Evolutionary conservation across 805 yeast species (phyloP).

Genomic region (Metschnikowia picachoensis): DNA sequence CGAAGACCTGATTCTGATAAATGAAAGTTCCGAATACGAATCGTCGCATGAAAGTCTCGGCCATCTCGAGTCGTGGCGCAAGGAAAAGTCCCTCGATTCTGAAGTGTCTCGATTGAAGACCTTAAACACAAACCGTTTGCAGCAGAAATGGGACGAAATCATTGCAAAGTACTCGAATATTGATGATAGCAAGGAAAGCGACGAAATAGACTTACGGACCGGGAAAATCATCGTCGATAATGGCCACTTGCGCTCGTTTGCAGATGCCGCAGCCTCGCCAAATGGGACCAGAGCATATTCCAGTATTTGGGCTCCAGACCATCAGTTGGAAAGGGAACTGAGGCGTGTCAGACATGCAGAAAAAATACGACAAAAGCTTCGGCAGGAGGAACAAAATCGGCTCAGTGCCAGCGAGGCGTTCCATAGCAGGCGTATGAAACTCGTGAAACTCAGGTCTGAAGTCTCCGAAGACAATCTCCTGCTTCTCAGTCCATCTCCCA

Average conservation of each 20-base stretch:
- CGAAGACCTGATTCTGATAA: slow-evolving; percentile 23
- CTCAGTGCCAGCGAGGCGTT: slow-evolving; percentile 13
- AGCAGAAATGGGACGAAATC: slow-evolving; percentile 47
- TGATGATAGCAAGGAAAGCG: slow-evolving; percentile 52
- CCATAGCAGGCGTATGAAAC: slow-evolving; percentile 9
- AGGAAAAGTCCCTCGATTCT: slow-evolving; percentile 10
- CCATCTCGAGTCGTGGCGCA: slow-evolving; percentile 15
- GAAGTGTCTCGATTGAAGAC: slow-evolving; percentile 26
- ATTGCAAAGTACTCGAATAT: slow-evolving; percentile 48
- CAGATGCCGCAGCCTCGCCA: slow-evolving; percentile 2
- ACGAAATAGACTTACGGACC: slow-evolving; percentile 58
- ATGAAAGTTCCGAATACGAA: slow-evolving; percentile 16
- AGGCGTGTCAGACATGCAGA: slow-evolving; percentile 8
- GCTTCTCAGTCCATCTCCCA: slow-evolving; percentile 29
- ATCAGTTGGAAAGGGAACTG: slow-evolving; percentile 25
- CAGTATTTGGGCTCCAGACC: slow-evolving; percentile 38
- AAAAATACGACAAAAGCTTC: slow-evolving; percentile 16
- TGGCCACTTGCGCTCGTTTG: slow-evolving; percentile 61
- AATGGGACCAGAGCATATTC: slow-evolving; percentile 16
- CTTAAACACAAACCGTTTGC: slow-evolving; percentile 22
- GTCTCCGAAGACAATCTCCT: slow-evolving; percentile 22
- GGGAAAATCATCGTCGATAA: slow-evolving; percentile 62
- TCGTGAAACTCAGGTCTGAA: slow-evolving; percentile 7
- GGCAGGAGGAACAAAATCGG: slow-evolving; percentile 11
- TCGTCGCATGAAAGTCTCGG: background rate